These are phyloP conservation scores for Nothomitra cinnamomea DNA, from an alignment of 2,329 filamentous ascomycete species.

Conservation along the genomic window DNA sequence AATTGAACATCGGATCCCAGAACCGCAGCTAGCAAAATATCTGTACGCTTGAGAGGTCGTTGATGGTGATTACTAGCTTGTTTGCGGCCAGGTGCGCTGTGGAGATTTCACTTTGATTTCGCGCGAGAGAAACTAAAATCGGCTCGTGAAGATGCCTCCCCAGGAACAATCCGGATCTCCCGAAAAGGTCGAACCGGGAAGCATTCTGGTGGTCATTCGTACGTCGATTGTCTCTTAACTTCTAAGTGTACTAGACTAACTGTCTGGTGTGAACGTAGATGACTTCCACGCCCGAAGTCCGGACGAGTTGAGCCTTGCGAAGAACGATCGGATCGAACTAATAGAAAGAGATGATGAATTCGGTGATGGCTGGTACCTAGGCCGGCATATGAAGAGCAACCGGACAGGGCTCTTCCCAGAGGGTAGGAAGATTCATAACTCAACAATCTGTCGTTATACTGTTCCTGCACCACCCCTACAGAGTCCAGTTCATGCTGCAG, in stretches of 20 bases:
- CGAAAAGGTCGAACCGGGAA: conserved; percentile 1
- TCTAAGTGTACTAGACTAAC: not conserved
- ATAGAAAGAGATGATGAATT: conserved; percentile 80
- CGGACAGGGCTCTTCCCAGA: conserved; percentile 34
- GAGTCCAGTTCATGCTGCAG: conserved; percentile 7
- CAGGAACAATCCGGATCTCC: not conserved
- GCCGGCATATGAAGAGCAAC: conserved; percentile 29
- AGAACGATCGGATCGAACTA: conserved; percentile 69
- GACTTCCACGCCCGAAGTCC: conserved; percentile 83
- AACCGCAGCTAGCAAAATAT: not conserved
- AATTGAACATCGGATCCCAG: not conserved
- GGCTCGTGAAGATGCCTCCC: not conserved
- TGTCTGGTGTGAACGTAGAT: conserved; percentile 36
- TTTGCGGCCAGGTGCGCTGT: not conserved
- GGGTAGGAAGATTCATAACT: conserved; percentile 19
- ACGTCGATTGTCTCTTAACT: not conserved
- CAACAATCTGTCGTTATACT: conserved; percentile 5
- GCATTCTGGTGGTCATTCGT: conserved; percentile 5
- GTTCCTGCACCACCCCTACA: not conserved
- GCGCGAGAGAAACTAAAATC: not conserved
- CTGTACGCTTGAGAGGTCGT: not conserved
- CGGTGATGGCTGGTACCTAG: conserved; percentile 71
- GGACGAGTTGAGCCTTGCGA: conserved; percentile 77
- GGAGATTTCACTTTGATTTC: not conserved
- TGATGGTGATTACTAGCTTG: not conserved